phyloP scores from a whole-genome alignment of 1,284 basidiomycete genomes.

The Phylloporus sp. region DNA sequence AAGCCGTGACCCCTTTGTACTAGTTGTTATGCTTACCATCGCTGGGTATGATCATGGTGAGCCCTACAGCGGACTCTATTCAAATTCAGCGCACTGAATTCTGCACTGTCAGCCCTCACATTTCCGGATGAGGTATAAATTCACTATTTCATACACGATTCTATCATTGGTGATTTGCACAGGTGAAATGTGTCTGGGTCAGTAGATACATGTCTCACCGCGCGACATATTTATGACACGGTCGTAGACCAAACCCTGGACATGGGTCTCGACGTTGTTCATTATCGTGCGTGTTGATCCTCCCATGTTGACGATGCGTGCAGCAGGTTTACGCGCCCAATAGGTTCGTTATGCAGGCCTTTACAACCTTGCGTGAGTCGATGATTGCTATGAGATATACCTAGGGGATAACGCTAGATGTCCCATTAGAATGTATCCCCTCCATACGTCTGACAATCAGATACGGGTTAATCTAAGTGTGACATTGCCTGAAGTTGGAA shows the following conservation, averaged over 20 bases:
- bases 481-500: too few relatives aligned
- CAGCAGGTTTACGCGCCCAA: too few relatives aligned
- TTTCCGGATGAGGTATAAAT: not conserved
- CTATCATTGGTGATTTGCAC: not conserved
- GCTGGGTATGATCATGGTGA: not conserved
- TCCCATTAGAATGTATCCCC: not conserved
- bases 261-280: not conserved
- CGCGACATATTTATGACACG: not conserved
- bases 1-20: not conserved
- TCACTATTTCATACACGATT: not conserved
- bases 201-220: not conserved
- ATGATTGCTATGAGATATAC: not conserved
- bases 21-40: not conserved
- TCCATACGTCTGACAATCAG: not conserved
- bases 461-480: too few relatives aligned
- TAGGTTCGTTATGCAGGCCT: not conserved
- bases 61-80: not conserved
- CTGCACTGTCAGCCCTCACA: not conserved
- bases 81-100: not conserved
- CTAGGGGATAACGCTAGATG: not conserved
- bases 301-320: not conserved
- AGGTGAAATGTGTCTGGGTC: not conserved
- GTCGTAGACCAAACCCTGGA: not conserved
- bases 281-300: not conserved
- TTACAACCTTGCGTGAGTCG: not conserved